Base-by-base conservation (phyloP, 768 basidiomycete species). In the Leucosporidium yakuticum region DNA sequence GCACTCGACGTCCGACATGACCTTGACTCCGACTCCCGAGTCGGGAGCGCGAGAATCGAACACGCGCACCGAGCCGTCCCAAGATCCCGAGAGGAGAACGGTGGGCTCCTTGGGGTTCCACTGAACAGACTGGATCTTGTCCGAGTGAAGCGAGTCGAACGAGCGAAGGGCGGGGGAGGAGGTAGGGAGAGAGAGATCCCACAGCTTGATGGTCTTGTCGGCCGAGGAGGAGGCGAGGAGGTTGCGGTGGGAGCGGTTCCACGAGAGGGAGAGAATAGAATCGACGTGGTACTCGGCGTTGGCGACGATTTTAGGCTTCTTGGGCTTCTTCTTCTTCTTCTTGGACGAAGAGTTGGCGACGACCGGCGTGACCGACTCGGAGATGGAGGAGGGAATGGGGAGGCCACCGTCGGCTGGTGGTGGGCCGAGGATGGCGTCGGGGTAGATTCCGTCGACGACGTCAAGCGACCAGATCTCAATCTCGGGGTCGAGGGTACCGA, bases 381-480 rank as follows among this genome's bases (percentile, higher is more conserved):
- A 49, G 47, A 69, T 67, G 44, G 69, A 62, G 17, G 65, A 61
- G 25, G 77, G 73, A 65, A 76, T 75, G 0, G 77, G 71, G 39
- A 76, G 77, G 9, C 21, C 34, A 36, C 76, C 76, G 62, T 77
- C 77, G 31, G 68, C 63, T 32, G 76, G 89, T 1, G 90, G 90
- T 51, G 92, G 86, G 31, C 96, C 96, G 44, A 99, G 86, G 66
- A 99, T 86, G 64, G 88, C 86, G 70, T 88, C 86, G 0, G 96
- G 96, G 78, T 95, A 98, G 82, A 98, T 87, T 25, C 90, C 87
- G 76, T 98, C 95, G 58, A 99, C 83, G 36, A 88, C 83, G 78
- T 98, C 94, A 61, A 97, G 83, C 21, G 92, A 94, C 91, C 94
- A 99, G 74, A 99, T 95, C 79, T 99, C 96, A 70, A 99, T 97